Base-by-base conservation (phyloP, 2,329 filamentous ascomycete genomes). In the Xylaria sp. region DNA sequence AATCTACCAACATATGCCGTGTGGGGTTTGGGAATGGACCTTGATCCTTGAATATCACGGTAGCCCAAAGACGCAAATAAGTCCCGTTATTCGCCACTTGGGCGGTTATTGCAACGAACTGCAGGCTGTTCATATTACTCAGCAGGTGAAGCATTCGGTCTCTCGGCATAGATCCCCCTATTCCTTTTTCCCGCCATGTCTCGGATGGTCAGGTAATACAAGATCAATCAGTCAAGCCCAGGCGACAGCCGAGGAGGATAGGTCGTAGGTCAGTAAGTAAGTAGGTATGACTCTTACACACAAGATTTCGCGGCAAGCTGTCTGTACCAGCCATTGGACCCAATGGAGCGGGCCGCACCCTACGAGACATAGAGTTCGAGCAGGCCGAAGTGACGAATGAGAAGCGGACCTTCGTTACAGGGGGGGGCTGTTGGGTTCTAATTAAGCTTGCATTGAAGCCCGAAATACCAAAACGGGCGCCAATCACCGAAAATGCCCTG, bases 381-480 rank as follows among this genome's bases (percentile, higher is more conserved):
- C 52, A 61, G 56, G 56, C 59, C 52, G 13, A 54, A 58, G 52
- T 48, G 42, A 56, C 50, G 50, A 61, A 56, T 48, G 50, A 59
- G 55, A 56, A 56, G 52, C 19, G 44, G 53, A 45, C 46, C 41
- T 19, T 44, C 40, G 47, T 48, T 44, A 44, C 50, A 38, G 48
- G 48, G 48, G 44, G 52, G 48, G 48, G 4, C 39, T 50, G 56
- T 61, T 61, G 58, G 58, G 58, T 61, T 61, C 58, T 56, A 56
- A 61, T 56, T 50, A 42, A 59, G 50, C 56, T 61, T 56, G 58
- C 43, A 51, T 61, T 61, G 58, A 61, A 61, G 58, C 58, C 58
- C 58, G 58, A 61, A 59, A 52, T 44, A 45, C 51, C 48, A 60
- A 46, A 59, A 54, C 46, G 44, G 49, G 52, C 48, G 48, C 58